Percentiles rank a stretch among this genome's conserved stretches.
Conservation (phyloP, 257 asterid genomes). For the Solanum chilense region DNA sequence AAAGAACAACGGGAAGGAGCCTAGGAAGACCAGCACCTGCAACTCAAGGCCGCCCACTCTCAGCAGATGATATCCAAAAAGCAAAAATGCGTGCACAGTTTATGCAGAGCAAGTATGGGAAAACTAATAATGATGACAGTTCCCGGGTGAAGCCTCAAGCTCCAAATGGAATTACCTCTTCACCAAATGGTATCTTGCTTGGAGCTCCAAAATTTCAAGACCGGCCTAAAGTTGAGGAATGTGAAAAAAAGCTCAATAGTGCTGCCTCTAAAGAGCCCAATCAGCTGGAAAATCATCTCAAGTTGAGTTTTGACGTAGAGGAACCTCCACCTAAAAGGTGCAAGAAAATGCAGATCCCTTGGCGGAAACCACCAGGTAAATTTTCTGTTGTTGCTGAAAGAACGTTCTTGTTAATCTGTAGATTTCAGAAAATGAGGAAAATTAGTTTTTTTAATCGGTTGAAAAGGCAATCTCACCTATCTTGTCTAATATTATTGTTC, state of each 20-base stretch:
- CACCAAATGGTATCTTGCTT: slow-evolving; percentile 22
- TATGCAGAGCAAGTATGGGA: slow-evolving; percentile 66
- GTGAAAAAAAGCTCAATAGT: slow-evolving; percentile 19
- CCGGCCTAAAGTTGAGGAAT: slow-evolving; percentile 2
- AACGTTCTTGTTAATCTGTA: not conserved
- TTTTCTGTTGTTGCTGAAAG: slow-evolving; percentile 8
- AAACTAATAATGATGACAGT: slow-evolving; percentile 32
- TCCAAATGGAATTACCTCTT: slow-evolving; percentile 27
- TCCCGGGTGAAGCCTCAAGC: slow-evolving; percentile 35
- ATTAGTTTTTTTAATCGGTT: not conserved
- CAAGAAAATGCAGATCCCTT: slow-evolving; percentile 60
- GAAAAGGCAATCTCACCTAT: not conserved
- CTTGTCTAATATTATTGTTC: not conserved
- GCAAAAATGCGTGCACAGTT: slow-evolving; percentile 96
- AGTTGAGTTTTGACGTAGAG: slow-evolving; percentile 23
- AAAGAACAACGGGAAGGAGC: slow-evolving; percentile 50
- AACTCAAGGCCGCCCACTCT: slow-evolving; percentile 87
- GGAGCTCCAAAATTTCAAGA: slow-evolving; percentile 18
- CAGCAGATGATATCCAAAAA: slow-evolving; percentile 98
- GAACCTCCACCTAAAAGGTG: slow-evolving; percentile 60
- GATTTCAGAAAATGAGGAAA: not conserved
- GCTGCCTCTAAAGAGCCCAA: slow-evolving; percentile 12
- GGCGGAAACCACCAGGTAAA: slow-evolving; percentile 84
- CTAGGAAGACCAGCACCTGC: slow-evolving; percentile 47
- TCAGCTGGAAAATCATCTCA: not conserved